Conservation (phyloP, 441 rosid species). For the Eutrema salsugineum region DNA sequence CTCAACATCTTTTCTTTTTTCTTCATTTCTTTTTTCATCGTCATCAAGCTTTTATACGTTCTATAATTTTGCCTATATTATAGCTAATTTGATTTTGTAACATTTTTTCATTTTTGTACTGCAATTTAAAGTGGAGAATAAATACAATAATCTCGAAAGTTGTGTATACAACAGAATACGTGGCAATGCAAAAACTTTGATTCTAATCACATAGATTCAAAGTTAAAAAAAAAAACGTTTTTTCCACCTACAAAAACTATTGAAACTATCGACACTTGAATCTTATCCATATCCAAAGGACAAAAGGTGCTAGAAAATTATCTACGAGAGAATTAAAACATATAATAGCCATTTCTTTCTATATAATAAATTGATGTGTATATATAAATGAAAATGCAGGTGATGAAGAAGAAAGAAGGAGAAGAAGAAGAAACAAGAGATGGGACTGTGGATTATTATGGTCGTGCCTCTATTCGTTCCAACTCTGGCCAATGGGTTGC, state of each 20-base stretch:
- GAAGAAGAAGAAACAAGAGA: slow-evolving; percentile 58
- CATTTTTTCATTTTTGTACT: background rate
- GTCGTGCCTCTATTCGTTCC: slow-evolving; percentile 60
- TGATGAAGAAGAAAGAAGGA: slow-evolving; percentile 40
- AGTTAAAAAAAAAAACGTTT: background rate
- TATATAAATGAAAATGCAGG: slow-evolving; percentile 18
- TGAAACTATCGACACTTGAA: background rate
- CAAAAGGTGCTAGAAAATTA: background rate
- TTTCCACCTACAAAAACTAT: background rate
- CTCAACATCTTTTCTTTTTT: slow-evolving; percentile 19
- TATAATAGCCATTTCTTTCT: background rate
- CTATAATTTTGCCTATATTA: background rate
- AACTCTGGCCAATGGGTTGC: slow-evolving; percentile 81
- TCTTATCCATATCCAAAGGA: background rate
- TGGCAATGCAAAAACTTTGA: slow-evolving; percentile 16
- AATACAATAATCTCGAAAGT: slow-evolving; percentile 17
- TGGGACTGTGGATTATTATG: slow-evolving; percentile 71
- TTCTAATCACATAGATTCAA: background rate
- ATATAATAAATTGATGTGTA: background rate
- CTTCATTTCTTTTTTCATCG: background rate
- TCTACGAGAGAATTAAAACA: background rate
- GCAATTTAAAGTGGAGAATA: slow-evolving; percentile 11
- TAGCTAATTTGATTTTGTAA: slow-evolving; percentile 1
- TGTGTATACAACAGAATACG: slow-evolving; percentile 13
- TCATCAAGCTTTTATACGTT: background rate